Percentiles rank a stretch among this genome's conserved stretches.
Evolutionary conservation across 208 protist genomes (phyloP).

Genomic region (Leishmania tropica): DNA sequence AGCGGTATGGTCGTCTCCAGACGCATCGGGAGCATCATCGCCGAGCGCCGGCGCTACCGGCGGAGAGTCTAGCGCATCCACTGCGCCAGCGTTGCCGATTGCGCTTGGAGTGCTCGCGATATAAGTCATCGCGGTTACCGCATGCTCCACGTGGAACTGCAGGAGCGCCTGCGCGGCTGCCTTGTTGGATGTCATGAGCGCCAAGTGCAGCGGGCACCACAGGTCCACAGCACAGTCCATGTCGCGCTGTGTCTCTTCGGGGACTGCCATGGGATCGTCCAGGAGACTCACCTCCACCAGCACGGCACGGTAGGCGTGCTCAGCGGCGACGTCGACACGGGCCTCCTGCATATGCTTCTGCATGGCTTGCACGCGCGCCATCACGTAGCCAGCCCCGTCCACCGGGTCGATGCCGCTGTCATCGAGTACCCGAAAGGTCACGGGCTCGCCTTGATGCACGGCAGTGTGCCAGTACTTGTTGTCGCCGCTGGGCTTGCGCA

Average conservation of each 20-base stretch:
- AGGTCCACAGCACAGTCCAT: conserved; percentile 51
- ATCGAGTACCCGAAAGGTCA: conserved; percentile 51
- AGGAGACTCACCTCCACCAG: conserved; percentile 66
- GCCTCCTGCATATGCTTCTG: conserved; percentile 24
- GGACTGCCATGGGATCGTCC: conserved; percentile 48
- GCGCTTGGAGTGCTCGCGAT: conserved; percentile 21
- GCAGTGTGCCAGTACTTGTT: conserved; percentile 42
- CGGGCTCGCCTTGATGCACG: conserved; percentile 22
- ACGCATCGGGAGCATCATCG: neutral
- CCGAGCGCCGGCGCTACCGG: neutral
- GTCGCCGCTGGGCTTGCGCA: conserved; percentile 28
- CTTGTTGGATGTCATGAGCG: conserved; percentile 55
- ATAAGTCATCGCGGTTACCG: conserved; percentile 34
- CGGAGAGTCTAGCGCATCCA: neutral
- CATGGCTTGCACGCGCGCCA: conserved; percentile 14
- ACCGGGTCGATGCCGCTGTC: conserved; percentile 26
- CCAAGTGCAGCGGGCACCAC: conserved; percentile 71
- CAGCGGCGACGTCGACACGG: conserved; percentile 24
- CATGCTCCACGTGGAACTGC: conserved; percentile 66
- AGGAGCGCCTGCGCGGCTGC: conserved; percentile 39
- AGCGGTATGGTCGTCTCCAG: neutral
- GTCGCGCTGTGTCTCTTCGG: conserved; percentile 26
- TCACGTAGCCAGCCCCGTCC: conserved; percentile 24
- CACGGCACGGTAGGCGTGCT: conserved; percentile 50
- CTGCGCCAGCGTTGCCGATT: neutral